Conservation (phyloP, 306 rosid genomes). For the Cyamopsis tetragonoloba region DNA sequence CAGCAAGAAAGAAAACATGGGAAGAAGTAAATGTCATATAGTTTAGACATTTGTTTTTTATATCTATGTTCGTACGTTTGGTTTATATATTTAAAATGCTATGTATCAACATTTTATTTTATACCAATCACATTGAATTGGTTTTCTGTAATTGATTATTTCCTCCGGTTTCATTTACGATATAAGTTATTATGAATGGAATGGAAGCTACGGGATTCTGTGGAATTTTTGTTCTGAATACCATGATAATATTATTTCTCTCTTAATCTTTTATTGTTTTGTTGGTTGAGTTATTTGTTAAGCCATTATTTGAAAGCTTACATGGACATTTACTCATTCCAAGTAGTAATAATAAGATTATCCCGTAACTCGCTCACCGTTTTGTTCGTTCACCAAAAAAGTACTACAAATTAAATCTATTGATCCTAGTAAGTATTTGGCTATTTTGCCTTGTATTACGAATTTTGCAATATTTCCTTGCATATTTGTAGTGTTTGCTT, state of each 20-base stretch:
- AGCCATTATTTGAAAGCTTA: no score
- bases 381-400: no score
- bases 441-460: no score
- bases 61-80: background rate
- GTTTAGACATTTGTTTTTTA: background rate
- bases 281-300: background rate
- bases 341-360: no score
- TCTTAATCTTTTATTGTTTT: background rate
- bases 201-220: constrained; percentile 2
- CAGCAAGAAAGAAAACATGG: constrained; percentile 21
- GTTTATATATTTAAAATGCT: background rate
- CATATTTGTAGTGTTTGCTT: no score
- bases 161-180: background rate
- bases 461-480: no score
- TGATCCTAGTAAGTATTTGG: no score
- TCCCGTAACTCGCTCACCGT: no score
- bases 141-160: background rate
- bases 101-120: background rate
- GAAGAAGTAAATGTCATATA: constrained; percentile 4
- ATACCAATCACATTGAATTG: background rate
- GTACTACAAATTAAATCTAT: no score
- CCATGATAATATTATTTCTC: background rate
- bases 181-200: constrained; percentile 3
- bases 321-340: no score
- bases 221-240: background rate